Conservation (phyloP, 176 grass and related monocot species). For the Tuctoria greenei region DNA sequence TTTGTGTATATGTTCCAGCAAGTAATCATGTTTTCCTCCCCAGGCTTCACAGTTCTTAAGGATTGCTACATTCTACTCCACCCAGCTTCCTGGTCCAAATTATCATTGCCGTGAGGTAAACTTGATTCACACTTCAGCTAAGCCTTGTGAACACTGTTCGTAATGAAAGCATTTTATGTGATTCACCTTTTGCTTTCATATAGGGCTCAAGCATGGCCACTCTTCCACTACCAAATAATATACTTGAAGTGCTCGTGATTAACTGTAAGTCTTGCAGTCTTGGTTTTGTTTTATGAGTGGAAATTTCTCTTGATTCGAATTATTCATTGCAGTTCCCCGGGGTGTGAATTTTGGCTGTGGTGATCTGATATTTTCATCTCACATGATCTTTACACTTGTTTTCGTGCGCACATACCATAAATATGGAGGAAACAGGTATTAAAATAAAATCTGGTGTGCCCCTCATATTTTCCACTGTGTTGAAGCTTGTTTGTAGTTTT, state of each 20-base stretch:
- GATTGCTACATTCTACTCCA: constrained; percentile 94
- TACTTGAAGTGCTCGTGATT: constrained; percentile 80
- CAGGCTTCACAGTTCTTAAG: constrained; percentile 81
- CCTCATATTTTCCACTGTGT: neutral
- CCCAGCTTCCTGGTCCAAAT: constrained; percentile 96
- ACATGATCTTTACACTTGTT: constrained; percentile 98
- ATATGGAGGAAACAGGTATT: constrained; percentile 88
- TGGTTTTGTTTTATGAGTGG: neutral
- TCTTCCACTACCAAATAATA: constrained; percentile 66
- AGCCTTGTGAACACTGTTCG: neutral
- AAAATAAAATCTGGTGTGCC: neutral
- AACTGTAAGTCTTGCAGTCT: constrained; percentile 65
- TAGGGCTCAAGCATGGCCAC: constrained; percentile 81
- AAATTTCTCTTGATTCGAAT: constrained; percentile 18
- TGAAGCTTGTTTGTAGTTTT: neutral
- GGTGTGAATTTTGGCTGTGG: constrained; percentile 93
- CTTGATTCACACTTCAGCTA: constrained; percentile 5
- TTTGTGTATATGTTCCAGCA: constrained; percentile 1
- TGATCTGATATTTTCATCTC: constrained; percentile 98
- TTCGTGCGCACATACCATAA: constrained; percentile 92
- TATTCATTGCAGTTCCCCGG: constrained; percentile 73
- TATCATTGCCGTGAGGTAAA: constrained; percentile 94
- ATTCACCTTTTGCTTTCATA: constrained; percentile 35
- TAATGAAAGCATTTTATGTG: neutral
- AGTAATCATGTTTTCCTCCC: constrained; percentile 17